Percentiles rank a stretch among this genome's conserved stretches.
Conservation (phyloP, 495 filamentous ascomycete genomes). For the Penicillium macrosclerotiorum region DNA sequence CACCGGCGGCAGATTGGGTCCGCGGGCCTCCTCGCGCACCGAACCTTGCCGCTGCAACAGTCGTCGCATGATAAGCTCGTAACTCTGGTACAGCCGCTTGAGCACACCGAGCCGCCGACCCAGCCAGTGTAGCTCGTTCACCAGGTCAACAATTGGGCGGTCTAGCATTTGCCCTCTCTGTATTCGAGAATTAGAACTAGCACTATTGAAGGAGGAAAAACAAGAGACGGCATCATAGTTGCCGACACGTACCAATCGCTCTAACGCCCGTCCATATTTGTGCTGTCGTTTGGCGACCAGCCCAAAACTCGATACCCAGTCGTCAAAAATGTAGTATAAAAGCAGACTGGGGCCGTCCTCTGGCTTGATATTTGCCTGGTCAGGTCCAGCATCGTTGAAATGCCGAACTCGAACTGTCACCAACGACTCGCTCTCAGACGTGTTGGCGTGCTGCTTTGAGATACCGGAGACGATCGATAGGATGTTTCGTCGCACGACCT, state of each 20-base stretch:
- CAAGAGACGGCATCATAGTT: neutral
- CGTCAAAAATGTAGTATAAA: slow-evolving; percentile 87
- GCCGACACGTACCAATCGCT: slow-evolving; percentile 49
- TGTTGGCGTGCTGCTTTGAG: slow-evolving; percentile 48
- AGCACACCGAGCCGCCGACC: slow-evolving; percentile 63
- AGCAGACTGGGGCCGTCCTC: slow-evolving; percentile 71
- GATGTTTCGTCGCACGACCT: slow-evolving; percentile 64
- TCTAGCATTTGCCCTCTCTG: slow-evolving; percentile 59
- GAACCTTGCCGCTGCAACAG: slow-evolving; percentile 57
- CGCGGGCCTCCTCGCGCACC: slow-evolving; percentile 37
- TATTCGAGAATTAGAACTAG: slow-evolving; percentile 7
- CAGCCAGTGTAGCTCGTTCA: slow-evolving; percentile 71
- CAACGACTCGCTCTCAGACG: slow-evolving; percentile 43
- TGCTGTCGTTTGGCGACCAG: slow-evolving; percentile 61
- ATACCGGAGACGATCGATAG: slow-evolving; percentile 69
- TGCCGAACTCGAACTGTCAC: slow-evolving; percentile 53
- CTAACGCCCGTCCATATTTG: slow-evolving; percentile 57
- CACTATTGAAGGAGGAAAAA: too few relatives aligned
- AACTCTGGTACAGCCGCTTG: slow-evolving; percentile 76
- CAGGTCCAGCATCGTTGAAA: slow-evolving; percentile 29
- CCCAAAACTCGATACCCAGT: slow-evolving; percentile 70
- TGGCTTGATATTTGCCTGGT: slow-evolving; percentile 41
- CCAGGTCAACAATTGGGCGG: slow-evolving; percentile 57
- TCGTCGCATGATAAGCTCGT: slow-evolving; percentile 73
- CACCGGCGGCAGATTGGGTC: slow-evolving; percentile 16